Evolutionary conservation across 176 grass and related monocot genomes (phyloP).

Genomic region (maize (Zea mays)): DNA sequence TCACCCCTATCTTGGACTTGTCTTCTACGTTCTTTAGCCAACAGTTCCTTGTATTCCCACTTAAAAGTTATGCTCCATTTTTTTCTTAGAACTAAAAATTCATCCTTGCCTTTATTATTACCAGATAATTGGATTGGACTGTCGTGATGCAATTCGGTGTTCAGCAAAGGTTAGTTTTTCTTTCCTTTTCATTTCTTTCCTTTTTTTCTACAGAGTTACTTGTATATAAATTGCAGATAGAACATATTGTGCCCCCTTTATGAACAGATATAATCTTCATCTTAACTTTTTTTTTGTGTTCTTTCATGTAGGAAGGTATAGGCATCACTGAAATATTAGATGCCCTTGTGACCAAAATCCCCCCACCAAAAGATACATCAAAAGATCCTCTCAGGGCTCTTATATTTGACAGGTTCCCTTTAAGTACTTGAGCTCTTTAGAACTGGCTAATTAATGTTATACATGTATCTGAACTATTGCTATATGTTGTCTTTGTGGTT

Average conservation of each 20-base stretch:
- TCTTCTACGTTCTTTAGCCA: background rate
- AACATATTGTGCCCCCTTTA: constrained; percentile 3
- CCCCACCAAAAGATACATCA: constrained; percentile 79
- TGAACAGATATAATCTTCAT: constrained; percentile 28
- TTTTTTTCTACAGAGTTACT: background rate
- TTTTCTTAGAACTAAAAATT: constrained; percentile 14
- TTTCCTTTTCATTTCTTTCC: constrained; percentile 13
- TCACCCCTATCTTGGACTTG: background rate
- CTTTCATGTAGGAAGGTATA: constrained; percentile 78
- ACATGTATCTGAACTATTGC: constrained; percentile 30
- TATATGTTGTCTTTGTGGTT: constrained; percentile 36
- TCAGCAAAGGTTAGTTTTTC: constrained; percentile 85
- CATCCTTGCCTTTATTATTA: constrained; percentile 4
- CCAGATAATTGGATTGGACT: constrained; percentile 95
- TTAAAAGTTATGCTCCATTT: constrained; percentile 6
- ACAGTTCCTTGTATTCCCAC: background rate
- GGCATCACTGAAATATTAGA: constrained; percentile 92
- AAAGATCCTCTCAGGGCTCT: constrained; percentile 83
- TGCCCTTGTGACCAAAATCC: constrained; percentile 78
- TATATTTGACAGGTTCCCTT: constrained; percentile 94
- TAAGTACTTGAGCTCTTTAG: constrained; percentile 10
- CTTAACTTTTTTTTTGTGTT: constrained; percentile 27
- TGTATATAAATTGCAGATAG: background rate
- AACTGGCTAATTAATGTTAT: constrained; percentile 9
- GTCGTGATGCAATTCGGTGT: constrained; percentile 84